These are phyloP conservation scores for Dryas drummondii DNA, from an alignment of 306 rosid species.

Conservation along the genomic window DNA sequence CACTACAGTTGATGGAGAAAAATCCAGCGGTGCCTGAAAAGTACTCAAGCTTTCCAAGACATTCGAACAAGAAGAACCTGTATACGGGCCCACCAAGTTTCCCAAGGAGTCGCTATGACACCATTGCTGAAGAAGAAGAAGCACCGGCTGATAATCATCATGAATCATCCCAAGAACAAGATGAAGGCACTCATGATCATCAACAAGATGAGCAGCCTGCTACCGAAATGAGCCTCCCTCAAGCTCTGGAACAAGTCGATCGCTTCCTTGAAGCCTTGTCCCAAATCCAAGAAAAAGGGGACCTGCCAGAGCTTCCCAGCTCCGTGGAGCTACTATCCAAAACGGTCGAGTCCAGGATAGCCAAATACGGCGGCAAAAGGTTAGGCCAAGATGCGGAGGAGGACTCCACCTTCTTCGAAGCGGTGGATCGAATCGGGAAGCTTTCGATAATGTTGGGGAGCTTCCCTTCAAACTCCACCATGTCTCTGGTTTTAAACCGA, in stretches of 20 bases:
- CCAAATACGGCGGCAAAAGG: constrained; percentile 21
- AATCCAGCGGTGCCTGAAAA: constrained; percentile 24
- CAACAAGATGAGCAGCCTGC: background rate
- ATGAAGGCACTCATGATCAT: background rate
- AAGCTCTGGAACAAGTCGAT: constrained; percentile 51
- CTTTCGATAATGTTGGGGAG: constrained; percentile 23
- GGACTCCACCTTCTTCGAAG: constrained; percentile 41
- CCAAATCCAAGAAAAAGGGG: background rate
- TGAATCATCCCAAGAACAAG: background rate
- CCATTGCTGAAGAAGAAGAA: constrained; percentile 12
- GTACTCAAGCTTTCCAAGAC: constrained; percentile 25
- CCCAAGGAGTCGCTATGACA: background rate
- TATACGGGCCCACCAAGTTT: constrained; percentile 18
- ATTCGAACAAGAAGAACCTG: constrained; percentile 12
- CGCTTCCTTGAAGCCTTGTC: constrained; percentile 25
- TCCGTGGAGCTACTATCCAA: constrained; percentile 34
- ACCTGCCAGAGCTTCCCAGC: constrained; percentile 31
- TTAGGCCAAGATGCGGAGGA: constrained; percentile 42
- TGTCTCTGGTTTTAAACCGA: constrained; percentile 26
- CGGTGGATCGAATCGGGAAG: constrained; percentile 34
- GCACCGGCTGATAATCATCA: background rate
- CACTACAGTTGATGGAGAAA: constrained; percentile 32
- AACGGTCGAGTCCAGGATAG: constrained; percentile 37
- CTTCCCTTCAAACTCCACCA: constrained; percentile 14
- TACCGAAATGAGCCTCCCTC: constrained; percentile 5